Evolutionary conservation across 2,329 filamentous ascomycete species (phyloP).

Genomic region (Sclerotinia glacialis): DNA sequence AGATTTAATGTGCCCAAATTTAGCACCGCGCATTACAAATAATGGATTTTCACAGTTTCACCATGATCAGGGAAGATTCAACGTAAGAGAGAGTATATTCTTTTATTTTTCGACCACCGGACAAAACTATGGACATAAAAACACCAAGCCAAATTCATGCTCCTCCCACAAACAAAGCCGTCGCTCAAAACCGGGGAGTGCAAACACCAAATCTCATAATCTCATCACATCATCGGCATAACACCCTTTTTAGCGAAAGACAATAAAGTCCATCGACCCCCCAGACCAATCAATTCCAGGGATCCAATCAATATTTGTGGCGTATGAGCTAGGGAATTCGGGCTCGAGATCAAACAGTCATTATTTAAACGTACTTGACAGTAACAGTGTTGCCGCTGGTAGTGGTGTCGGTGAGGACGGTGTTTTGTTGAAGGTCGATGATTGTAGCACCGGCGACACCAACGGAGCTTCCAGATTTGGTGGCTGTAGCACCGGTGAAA

Average conservation of each 20-base stretch:
- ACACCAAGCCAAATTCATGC: constrained; percentile 12
- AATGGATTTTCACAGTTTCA: background rate
- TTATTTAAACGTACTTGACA: constrained; percentile 16
- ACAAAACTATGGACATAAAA: constrained; percentile 19
- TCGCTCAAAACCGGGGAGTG: constrained; percentile 21
- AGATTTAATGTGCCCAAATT: background rate
- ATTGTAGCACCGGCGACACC: constrained; percentile 10
- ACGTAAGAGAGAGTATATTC: background rate
- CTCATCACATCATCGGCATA: constrained; percentile 5
- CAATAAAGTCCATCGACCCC: background rate
- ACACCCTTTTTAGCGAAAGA: constrained; percentile 9
- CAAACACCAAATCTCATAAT: constrained; percentile 9
- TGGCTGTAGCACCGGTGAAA: constrained; percentile 18
- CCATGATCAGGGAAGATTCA: background rate
- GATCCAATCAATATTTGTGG: constrained; percentile 1
- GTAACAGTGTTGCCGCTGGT: background rate
- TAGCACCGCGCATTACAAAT: background rate
- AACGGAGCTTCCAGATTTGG: background rate
- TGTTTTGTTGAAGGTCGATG: constrained; percentile 7
- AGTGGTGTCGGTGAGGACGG: background rate
- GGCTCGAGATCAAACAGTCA: constrained; percentile 1
- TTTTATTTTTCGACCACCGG: background rate
- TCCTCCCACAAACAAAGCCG: constrained; percentile 19
- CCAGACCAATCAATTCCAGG: constrained; percentile 11
- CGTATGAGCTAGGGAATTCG: background rate